Percentiles rank a stretch among this genome's conserved stretches.
These are phyloP conservation scores for Erythrobasidium hasegawianum DNA, from an alignment of 1,284 basidiomycete genomes.

Conservation along the genomic window DNA sequence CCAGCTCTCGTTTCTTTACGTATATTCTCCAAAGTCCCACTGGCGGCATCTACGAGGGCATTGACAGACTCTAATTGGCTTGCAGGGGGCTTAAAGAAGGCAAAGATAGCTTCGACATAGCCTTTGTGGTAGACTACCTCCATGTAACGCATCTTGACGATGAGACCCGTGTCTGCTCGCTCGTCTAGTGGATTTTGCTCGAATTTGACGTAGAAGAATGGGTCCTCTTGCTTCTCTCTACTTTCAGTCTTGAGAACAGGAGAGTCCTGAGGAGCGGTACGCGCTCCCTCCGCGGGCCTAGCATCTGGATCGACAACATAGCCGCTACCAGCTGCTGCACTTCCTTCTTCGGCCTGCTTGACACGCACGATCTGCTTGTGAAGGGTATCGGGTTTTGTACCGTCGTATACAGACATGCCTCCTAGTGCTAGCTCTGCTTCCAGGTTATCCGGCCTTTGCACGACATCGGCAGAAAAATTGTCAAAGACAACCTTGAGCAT, in stretches of 20 bases:
- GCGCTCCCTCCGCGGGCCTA: conserved; percentile 3
- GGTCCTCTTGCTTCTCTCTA: conserved; percentile 58
- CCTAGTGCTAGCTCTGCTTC: conserved; percentile 80
- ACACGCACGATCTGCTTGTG: conserved; percentile 93
- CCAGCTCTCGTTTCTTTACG: conserved; percentile 93
- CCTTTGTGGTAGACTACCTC: conserved; percentile 96
- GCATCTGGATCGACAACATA: conserved; percentile 36
- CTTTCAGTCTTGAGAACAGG: no score
- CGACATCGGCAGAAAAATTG: conserved; percentile 74
- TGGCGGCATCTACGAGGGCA: conserved; percentile 68
- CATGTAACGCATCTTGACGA: conserved; percentile 89
- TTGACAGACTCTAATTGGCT: conserved; percentile 92
- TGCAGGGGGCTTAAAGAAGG: conserved; percentile 90
- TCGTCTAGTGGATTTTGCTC: conserved; percentile 92
- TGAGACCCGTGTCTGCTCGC: conserved; percentile 85
- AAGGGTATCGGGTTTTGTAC: conserved; percentile 73
- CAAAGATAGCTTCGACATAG: conserved; percentile 87
- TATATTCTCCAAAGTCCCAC: conserved; percentile 88
- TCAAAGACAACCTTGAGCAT: conserved; percentile 88
- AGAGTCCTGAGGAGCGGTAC: conserved; percentile 35
- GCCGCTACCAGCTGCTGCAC: conserved; percentile 8
- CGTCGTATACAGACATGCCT: conserved; percentile 86
- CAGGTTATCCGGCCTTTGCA: conserved; percentile 82
- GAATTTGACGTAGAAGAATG: conserved; percentile 89
- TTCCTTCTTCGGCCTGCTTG: conserved; percentile 57